Base-by-base conservation (phyloP, 1,284 basidiomycete species). In the Mycena sp. region DNA sequence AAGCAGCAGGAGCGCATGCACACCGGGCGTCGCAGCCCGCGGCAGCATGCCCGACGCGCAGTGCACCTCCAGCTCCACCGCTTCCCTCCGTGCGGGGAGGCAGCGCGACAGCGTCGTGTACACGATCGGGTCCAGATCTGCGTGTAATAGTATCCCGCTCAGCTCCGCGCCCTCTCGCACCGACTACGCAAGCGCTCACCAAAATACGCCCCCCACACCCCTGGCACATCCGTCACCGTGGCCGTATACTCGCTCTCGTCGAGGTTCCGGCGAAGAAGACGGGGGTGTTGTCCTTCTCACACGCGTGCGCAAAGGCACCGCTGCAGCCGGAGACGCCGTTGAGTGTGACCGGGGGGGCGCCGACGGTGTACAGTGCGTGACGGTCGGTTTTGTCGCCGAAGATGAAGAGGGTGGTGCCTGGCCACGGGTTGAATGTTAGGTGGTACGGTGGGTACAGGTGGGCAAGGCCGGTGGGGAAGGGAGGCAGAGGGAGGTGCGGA, bases 381-480 rank as follows among this genome's bases (percentile, higher is more conserved):
- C 64, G 54, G 45, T 65, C 64, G n/a, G 64, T 65, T 50, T 65
- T 65, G 52, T 65, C 64, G 44, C 64, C 59, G 41, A 65, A 62
- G 50, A 65, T 62, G 51, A 54, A 65, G 26, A 65, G 35, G 6
- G 64, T 55, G 30, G 64, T 62, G 4, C 54, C 63, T 65, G 51
- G 1, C 6, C 6, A 17, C 17, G 23, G 14, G 23, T 5, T 49
- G 16, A 30, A 26, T 6, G n/a, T n/a, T n/a, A n/a, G n/a, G n/a
- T n/a, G n/a, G n/a, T n/a, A n/a, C n/a, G n/a, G n/a, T n/a, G n/a
- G n/a, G n/a, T n/a, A n/a, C n/a, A n/a, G n/a, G n/a, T n/a, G n/a
- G n/a, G n/a, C n/a, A n/a, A n/a, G n/a, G n/a, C n/a, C n/a, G 17
- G 16, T 17, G 19, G 23, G 9, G 19, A 11, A 45, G 7, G 7